phyloP scores from a whole-genome alignment of 805 yeast genomes.

The Jamesozyma jinghongensis region DNA sequence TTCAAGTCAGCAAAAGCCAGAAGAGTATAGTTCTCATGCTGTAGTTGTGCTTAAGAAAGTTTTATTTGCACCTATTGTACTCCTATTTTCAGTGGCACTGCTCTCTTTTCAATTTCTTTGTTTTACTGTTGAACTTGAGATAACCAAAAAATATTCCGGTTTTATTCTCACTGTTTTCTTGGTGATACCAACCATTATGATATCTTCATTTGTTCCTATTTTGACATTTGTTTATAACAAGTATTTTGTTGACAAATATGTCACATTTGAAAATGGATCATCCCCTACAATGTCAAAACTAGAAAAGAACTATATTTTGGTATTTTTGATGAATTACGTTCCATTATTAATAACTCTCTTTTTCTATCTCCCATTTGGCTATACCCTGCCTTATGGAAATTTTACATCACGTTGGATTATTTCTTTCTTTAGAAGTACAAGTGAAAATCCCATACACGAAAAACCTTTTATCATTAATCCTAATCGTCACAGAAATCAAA shows the following conservation, averaged over 20 bases:
- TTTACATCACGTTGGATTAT: conserved; percentile 33
- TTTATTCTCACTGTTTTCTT: conserved; percentile 55
- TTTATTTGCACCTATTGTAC: conserved; percentile 60
- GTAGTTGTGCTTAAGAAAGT: conserved; percentile 43
- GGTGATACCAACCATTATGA: conserved; percentile 64
- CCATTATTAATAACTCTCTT: conserved; percentile 80
- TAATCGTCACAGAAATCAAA: conserved; percentile 62
- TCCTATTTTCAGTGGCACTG: conserved; percentile 44
- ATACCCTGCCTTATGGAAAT: conserved; percentile 25
- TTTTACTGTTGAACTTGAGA: conserved; percentile 70
- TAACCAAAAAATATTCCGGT: conserved; percentile 81
- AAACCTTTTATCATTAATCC: conserved; percentile 49
- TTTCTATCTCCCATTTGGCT: conserved; percentile 83
- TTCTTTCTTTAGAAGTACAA: background rate
- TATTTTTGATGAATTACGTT: conserved; percentile 70
- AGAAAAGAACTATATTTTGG: conserved; percentile 65
- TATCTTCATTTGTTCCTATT: conserved; percentile 60
- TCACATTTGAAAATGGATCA: conserved; percentile 54
- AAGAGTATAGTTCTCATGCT: background rate
- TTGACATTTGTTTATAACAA: conserved; percentile 52
- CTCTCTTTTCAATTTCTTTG: conserved; percentile 57
- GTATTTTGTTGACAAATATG: conserved; percentile 40
- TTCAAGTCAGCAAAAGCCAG: background rate
- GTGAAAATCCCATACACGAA: conserved; percentile 10
- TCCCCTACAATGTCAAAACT: conserved; percentile 41